Base-by-base conservation (phyloP, 2,329 filamentous ascomycete genomes). In the Cladophialophora bantiana region DNA sequence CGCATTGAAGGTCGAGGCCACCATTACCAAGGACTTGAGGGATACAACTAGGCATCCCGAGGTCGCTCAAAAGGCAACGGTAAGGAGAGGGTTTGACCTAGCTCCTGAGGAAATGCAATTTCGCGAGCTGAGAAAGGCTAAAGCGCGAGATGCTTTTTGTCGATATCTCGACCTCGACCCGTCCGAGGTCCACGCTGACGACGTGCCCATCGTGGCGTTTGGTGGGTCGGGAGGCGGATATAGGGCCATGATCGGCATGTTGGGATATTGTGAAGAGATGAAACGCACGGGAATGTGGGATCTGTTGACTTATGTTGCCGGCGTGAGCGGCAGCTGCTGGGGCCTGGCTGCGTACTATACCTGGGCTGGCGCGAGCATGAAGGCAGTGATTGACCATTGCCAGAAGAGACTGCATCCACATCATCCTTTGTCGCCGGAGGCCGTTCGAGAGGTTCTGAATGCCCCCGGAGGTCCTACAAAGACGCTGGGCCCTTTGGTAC, bases 301-400 rank as follows among this genome's bases (percentile, higher is more conserved):
- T 55, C 35, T 68, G 36, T 55, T 68, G 18, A 68, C 60, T 4
- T 68, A 68, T 48, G 63, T 68, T 4, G 18, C 52, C 34, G 66
- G 66, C 18, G 66, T 68, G 40, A 65, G 62, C 31, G 66, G 66
- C 7, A 65, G 62, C 32, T 68, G 66, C 38, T 68, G 66, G 66
- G 42, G 40, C 9, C 45, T 68, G 6, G 66, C 66, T n/a, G 66
- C 66, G n/a, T 68, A 68, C 35, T 68, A 68, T 40, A 68, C 66
- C 4, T 68, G 66, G 66, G 66, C 53, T 4, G 42, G 56, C 10
- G 63, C 58, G 38, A 64, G 58, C 34, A 65, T 65, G 66, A 42
- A 62, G n/a, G 55, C 45, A 18, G 66, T 68, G 20, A 64, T 68
- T 20, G 31, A 62, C 15, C 66, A 68, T 58, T 65, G 62, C 53